Evolutionary conservation across 2,329 filamentous ascomycete genomes (phyloP), one percentile per base, ranked within the genome.

Genomic region (Epichloe coenophiala): DNA sequence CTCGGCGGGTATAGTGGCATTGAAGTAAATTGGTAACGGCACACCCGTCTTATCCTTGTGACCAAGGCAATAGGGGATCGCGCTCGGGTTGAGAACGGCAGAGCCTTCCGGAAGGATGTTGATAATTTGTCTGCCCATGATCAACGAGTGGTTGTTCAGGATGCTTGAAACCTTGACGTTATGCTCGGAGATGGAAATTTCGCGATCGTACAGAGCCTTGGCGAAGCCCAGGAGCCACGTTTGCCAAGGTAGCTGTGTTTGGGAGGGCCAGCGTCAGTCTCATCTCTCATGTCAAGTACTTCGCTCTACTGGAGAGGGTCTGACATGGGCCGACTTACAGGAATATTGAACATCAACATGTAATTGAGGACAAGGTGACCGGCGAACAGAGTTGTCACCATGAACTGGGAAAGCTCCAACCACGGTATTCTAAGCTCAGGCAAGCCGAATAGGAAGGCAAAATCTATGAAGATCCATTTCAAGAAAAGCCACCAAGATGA

Each of bases 101-200:
- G 90, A 93, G 72, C 94, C 94, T 73, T 98, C 93, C 2, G 93
- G 93, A 50, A 98, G 73, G 61, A 98, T 95, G 64, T 98, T 93
- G 67, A 98, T 91, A 59, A 96, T 95, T 70, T 97, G 90, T 65
- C 89, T 93, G 62, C 93, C 93, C 69, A 95, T 78, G 56, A 98
- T 97, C 61, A 97, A 77, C 21, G 90, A 95, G 35, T 88, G 80
- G 64, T 97, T 96, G 64, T 96, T 88, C 54, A 95, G 73, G 56
- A 98, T 90, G 55, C 79, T 83, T 31, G 84, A 86, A 15, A 90
- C 81, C 63, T 95, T 95, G 63, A 98, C 91, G 61, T 83, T 88
- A 57, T 86, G 83, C 65, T 96, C 94, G n/a, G 88, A 93, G 57
- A 98, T 85, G 48, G 91, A 88, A 54, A 95, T 71, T 68, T 98